A percentile compares a stretch with the other conserved stretches of the same genome.
These are phyloP conservation scores for Phellopilus nigrolimitatus DNA, from an alignment of 1,284 basidiomycete species.

Conservation along the genomic window DNA sequence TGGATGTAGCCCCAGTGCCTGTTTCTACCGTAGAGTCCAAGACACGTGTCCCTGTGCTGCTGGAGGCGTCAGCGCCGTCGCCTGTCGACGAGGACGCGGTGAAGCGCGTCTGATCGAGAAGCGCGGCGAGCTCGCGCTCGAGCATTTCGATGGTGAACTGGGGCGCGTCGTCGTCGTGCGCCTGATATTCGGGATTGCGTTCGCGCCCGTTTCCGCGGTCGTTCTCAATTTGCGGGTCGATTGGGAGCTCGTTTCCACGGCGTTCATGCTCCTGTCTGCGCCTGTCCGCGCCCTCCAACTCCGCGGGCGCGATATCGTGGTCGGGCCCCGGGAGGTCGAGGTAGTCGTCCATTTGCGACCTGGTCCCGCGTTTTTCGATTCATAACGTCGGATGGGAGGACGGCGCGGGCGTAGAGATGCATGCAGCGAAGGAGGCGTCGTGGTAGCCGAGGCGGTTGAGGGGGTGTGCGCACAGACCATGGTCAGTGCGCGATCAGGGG, in stretches of 20 bases:
- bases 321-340: conserved; percentile 65
- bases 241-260: too few species aligned
- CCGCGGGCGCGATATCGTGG: conserved; percentile 27
- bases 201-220: background rate
- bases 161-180: background rate
- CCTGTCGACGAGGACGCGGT: conserved; percentile 38
- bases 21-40: too few species aligned
- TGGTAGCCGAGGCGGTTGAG: background rate
- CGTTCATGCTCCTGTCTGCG: background rate
- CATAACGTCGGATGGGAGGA: background rate
- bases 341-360: conserved; percentile 59
- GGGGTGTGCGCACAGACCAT: conserved; percentile 12
- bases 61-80: too few species aligned
- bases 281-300: too few species aligned
- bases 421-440: background rate
- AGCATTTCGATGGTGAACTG: conserved; percentile 63
- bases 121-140: conserved; percentile 65
- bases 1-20: too few species aligned
- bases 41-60: too few species aligned
- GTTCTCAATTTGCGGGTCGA: too few species aligned
- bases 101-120: conserved; percentile 57
- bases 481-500: conserved; percentile 5
- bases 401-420: background rate
- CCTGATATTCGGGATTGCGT: too few species aligned
- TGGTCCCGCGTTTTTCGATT: conserved; percentile 28